phyloP scores from a whole-genome alignment of 2,329 filamentous ascomycete species.

The Pseudopithomyces maydicus region DNA sequence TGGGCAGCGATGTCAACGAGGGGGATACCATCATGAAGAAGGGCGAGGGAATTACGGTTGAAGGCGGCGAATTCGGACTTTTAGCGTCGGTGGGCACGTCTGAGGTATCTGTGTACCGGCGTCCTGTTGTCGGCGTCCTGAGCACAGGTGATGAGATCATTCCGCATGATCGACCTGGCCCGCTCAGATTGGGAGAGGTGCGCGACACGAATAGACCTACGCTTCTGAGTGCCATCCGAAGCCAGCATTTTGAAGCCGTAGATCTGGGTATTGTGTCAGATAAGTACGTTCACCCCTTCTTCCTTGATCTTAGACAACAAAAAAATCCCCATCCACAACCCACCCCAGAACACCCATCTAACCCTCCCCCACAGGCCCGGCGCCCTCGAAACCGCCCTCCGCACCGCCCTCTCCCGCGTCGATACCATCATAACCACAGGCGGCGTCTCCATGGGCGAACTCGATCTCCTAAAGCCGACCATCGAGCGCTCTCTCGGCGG shows the following conservation, averaged over 20 bases:
- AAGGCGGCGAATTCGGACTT: slow-evolving; percentile 89
- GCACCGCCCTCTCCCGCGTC: slow-evolving; percentile 72
- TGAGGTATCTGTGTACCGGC: slow-evolving; percentile 73
- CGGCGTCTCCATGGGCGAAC: slow-evolving; percentile 96
- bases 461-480: slow-evolving; percentile 94
- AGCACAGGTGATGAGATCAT: slow-evolving; percentile 97
- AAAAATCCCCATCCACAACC: no score
- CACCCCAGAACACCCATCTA: background rate
- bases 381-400: slow-evolving; percentile 76
- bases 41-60: slow-evolving; percentile 81
- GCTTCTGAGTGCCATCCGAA: slow-evolving; percentile 75
- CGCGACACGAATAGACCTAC: slow-evolving; percentile 92
- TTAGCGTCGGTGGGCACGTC: slow-evolving; percentile 81
- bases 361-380: slow-evolving; percentile 56
- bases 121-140: slow-evolving; percentile 81
- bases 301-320: background rate
- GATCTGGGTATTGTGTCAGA: slow-evolving; percentile 88
- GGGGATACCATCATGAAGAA: slow-evolving; percentile 73
- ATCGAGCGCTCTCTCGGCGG: slow-evolving; percentile 89
- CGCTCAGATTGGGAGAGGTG: slow-evolving; percentile 79
- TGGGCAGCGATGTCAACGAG: slow-evolving; percentile 82
- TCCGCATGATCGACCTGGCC: slow-evolving; percentile 66
- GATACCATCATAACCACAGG: slow-evolving; percentile 91
- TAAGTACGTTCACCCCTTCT: slow-evolving; percentile 48
- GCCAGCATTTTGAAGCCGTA: slow-evolving; percentile 76